These are phyloP conservation scores for Quercus engelmannii DNA, from an alignment of 306 rosid genomes.

Conservation along the genomic window DNA sequence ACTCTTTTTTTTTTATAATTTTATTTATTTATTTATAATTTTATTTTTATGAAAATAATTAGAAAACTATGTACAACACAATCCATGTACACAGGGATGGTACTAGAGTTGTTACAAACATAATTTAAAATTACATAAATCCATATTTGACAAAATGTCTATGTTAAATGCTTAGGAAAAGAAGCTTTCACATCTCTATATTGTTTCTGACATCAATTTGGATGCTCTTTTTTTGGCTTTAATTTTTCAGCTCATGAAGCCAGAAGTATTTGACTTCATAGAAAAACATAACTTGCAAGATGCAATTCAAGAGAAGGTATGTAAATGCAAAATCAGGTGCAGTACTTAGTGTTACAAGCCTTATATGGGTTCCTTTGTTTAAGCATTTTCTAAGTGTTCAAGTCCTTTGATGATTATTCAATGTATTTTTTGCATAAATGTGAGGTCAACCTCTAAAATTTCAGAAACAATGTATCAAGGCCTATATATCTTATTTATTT, in stretches of 20 bases:
- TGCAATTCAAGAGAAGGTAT: slow-evolving; percentile 82
- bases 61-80: no score
- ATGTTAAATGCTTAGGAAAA: slow-evolving; percentile 6
- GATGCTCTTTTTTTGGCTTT: slow-evolving; percentile 12
- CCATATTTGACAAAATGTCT: not conserved
- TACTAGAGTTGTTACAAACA: no score
- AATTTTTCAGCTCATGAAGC: slow-evolving; percentile 77
- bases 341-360: not conserved
- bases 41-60: no score
- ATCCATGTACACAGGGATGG: no score
- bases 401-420: not conserved
- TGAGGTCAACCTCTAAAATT: slow-evolving; percentile 18
- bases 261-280: slow-evolving; percentile 87
- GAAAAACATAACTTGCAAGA: slow-evolving; percentile 79
- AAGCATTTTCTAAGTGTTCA: not conserved
- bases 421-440: not conserved
- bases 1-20: slow-evolving; percentile 8
- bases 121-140: no score
- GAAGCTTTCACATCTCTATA: not conserved
- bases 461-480: not conserved
- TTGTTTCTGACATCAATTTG: slow-evolving; percentile 4
- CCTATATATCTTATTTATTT: not conserved
- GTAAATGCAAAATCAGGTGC: slow-evolving; percentile 2
- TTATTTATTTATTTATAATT: no score
- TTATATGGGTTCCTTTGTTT: slow-evolving; percentile 16